Evolutionary conservation across 2,329 filamentous ascomycete species (phyloP).

Genomic region (Colletotrichum theobromicola): DNA sequence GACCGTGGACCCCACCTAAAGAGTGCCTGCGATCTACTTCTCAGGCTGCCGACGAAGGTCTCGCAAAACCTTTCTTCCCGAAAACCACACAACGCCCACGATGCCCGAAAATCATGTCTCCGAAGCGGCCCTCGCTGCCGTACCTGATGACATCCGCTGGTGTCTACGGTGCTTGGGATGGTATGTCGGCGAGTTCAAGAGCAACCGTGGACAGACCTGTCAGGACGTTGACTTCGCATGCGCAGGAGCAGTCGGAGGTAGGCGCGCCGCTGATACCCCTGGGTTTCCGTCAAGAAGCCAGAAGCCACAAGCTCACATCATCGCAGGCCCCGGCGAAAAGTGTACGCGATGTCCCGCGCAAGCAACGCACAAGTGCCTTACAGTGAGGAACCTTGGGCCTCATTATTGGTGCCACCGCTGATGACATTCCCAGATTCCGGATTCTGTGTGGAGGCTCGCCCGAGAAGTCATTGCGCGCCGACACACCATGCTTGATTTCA

Average conservation of each 20-base stretch:
- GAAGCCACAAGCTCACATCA: background rate
- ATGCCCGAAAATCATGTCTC: background rate
- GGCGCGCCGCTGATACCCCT: background rate
- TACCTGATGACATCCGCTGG: background rate
- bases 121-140: background rate
- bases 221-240: background rate
- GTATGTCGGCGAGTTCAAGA: background rate
- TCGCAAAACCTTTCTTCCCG: background rate
- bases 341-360: background rate
- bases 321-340: background rate
- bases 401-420: background rate
- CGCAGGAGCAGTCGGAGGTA: background rate
- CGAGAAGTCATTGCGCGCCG: background rate
- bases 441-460: background rate
- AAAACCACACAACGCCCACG: background rate
- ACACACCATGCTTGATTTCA: background rate
- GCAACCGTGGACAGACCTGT: background rate
- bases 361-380: background rate
- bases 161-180: background rate
- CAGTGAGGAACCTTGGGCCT: background rate
- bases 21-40: background rate
- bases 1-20: rapidly evolving
- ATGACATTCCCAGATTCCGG: background rate
- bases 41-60: background rate
- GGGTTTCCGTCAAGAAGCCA: background rate